Base-by-base conservation (phyloP, 2,329 filamentous ascomycete genomes). In the Colletotrichum orchidophilum region DNA sequence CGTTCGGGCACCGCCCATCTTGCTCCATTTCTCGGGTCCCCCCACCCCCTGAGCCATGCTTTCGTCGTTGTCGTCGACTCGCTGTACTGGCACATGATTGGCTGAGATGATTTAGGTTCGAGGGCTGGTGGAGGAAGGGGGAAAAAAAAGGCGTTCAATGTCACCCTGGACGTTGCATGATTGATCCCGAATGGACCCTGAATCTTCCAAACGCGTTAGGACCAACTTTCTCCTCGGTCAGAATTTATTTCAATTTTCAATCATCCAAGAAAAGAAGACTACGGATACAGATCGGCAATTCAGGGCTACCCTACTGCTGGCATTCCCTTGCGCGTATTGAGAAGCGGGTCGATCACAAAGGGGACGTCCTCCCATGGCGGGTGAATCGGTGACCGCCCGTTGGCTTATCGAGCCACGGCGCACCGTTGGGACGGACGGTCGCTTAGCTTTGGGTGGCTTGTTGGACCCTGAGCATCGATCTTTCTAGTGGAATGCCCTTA, bases 261-360 rank as follows among this genome's bases (percentile, higher is more conserved):
- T 15, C n/a, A 52, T 58, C 57, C 57, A 71, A 62, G 63, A 63
- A 71, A 67, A 67, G 50, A 70, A 57, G n/a, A n/a, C n/a, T 55
- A 55, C 27, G 67, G 54, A 42, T 33, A 58, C 26, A 39, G 39
- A 61, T 62, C 63, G 50, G 15, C 31, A n/a, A 13, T n/a, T 27
- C n/a, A 42, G 29, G 27, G 59, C 46, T 50, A n/a, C n/a, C n/a
- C n/a, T 61, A 13, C 58, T 21, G 27, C 21, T 39, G n/a, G 18
- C 26, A 46, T 42, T 21, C 27, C 8, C 49, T 33, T 33, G 59
- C 29, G 33, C n/a, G 59, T 29, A 52, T 35, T 50, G 46, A 33
- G 18, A 21, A 50, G 24, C 46, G 12, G 52, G 39, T 49, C 58
- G 58, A 61, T 61, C 57, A 21, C 39, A n/a, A 9, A 29, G 15